Evolutionary conservation across 2,329 filamentous ascomycete species (phyloP), one percentile per base, ranked within the genome.

Genomic region (Calonectria leucothoes): DNA sequence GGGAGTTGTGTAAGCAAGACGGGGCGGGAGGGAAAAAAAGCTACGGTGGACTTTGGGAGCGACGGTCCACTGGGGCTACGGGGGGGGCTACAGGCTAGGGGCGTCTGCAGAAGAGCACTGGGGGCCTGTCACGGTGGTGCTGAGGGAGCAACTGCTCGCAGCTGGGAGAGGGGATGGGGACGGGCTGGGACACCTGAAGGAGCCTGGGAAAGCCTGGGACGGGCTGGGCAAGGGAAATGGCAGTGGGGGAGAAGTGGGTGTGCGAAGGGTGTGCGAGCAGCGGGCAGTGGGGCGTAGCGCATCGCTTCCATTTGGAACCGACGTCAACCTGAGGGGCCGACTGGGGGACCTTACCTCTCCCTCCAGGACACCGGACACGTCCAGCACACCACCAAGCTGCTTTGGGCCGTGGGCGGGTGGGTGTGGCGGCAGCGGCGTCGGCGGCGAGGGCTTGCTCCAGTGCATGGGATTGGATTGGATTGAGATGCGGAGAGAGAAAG

Each of bases 1-100:
- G 74, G 72, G 75, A 78, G 70, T 81, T 81, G 79, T 81, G 79
- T 81, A 81, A 81, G 79, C 79, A 80, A 76, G 75, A 80, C 75
- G 79, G 72, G 77, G 76, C 79, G 75, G 74, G 74, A 76, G 74
- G 74, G 73, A 73, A 76, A 80, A 80, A 80, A 80, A 78, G 78
- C 77, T 81, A 80, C 79, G 76, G 79, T 81, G 79, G 79, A 79
- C 77, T 79, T 79, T 79, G 39, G 55, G 66, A 66, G 48, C 67
- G 49, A 33, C 59, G 68, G 66, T 72, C 70, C 70, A 59, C 70
- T 64, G 39, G 57, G 66, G 59, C 67, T 69, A 63, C 66, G 37
- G 66, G 66, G 66, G 52, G 55, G 39, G 59, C 66, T 35, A 69
- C 70, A 51, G 65, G 55, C 65, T 65, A 66, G 70, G 65, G 70